Evolutionary conservation across 768 basidiomycete genomes (phyloP).

Genomic region (Macrolepiota dolichaula): DNA sequence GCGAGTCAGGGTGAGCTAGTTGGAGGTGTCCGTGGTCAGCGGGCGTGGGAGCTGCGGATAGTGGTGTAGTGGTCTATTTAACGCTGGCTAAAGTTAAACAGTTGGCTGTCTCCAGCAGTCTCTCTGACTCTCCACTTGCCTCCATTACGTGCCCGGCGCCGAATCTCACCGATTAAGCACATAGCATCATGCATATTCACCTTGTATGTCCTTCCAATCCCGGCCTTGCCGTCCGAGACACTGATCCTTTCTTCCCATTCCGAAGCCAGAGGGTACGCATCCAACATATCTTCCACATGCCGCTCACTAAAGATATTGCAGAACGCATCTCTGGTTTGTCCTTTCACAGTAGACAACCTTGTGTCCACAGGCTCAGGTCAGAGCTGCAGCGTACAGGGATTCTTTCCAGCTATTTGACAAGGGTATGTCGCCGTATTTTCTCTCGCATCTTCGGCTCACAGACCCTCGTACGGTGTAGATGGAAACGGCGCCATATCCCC

Average conservation of each 20-base stretch:
- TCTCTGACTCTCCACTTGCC: neutral
- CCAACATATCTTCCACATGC: neutral
- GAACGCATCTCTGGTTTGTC: slow-evolving; percentile 6
- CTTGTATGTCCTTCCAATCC: neutral
- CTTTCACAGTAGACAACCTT: neutral
- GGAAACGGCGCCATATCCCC: slow-evolving; percentile 91
- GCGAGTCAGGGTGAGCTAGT: neutral
- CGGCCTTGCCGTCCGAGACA: neutral
- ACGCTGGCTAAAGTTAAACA: neutral
- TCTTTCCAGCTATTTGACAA: slow-evolving; percentile 88
- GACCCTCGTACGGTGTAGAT: slow-evolving; percentile 49
- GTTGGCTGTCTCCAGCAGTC: neutral
- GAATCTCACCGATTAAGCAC: neutral
- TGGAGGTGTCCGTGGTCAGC: neutral
- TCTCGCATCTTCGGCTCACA: neutral
- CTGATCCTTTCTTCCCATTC: neutral
- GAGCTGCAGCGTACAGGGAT: slow-evolving; percentile 75
- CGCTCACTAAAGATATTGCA: neutral
- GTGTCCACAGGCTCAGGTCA: neutral
- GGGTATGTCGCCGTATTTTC: slow-evolving; percentile 46
- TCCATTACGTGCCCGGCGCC: neutral
- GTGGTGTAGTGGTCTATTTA: neutral
- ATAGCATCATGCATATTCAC: neutral
- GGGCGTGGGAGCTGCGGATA: neutral
- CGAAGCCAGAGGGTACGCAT: slow-evolving; percentile 3